phyloP scores from a whole-genome alignment of 1,284 basidiomycete genomes.

The Schizophyllum amplum region DNA sequence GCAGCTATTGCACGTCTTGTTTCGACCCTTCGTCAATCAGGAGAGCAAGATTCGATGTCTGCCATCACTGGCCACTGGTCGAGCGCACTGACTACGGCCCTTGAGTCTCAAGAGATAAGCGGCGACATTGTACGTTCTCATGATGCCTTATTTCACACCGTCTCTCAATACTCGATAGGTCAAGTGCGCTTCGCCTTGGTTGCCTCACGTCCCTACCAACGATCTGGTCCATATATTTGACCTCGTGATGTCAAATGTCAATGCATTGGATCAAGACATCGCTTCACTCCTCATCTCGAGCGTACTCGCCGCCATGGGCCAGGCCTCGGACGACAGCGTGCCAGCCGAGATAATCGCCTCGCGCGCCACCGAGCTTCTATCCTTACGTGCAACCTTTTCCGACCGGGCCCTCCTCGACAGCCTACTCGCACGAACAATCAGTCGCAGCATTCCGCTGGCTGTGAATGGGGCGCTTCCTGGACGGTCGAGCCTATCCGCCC shows the following conservation, averaged over 20 bases:
- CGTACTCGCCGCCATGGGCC: not conserved
- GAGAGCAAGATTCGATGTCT: conserved; percentile 24
- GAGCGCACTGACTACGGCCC: conserved; percentile 12
- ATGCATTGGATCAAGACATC: not conserved
- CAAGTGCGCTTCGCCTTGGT: not conserved
- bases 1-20: not conserved
- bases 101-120: not conserved
- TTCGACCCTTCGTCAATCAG: not conserved
- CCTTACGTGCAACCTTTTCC: not conserved
- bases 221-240: not conserved
- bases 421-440: conserved; percentile 20
- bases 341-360: not conserved
- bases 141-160: not conserved
- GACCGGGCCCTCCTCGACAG: conserved; percentile 11
- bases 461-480: not conserved
- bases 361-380: not conserved
- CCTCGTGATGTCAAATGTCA: not conserved
- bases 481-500: not conserved
- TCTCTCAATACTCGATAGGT: not conserved
- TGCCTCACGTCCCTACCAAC: not conserved
- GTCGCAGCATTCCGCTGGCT: conserved; percentile 33
- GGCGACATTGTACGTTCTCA: not conserved
- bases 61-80: conserved; percentile 28
- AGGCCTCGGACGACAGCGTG: not conserved
- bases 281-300: not conserved